Conservation (phyloP, 2,329 filamentous ascomycete species). For the Cladosporium cucumerinum region DNA sequence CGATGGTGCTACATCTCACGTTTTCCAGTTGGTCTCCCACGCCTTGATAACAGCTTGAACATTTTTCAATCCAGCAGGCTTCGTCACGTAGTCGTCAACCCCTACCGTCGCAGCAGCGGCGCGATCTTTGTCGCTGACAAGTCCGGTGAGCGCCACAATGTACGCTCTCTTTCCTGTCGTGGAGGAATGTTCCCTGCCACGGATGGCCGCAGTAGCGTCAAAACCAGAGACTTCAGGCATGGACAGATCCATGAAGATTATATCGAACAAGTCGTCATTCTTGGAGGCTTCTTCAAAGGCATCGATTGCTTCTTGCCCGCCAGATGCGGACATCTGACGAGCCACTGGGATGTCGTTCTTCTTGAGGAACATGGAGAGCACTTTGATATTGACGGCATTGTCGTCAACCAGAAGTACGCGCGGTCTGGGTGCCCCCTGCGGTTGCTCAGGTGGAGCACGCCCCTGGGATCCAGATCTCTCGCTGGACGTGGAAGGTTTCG, state of each 20-base stretch:
- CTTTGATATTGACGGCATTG: constrained; percentile 23
- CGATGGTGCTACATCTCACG: not conserved
- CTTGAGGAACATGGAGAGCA: constrained; percentile 4
- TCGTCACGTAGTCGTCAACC: constrained; percentile 30
- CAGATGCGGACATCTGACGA: not conserved
- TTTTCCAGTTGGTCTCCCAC: not conserved
- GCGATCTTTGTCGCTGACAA: constrained; percentile 20
- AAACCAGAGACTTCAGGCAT: constrained; percentile 29
- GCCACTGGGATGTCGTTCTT: not conserved
- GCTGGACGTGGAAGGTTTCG: not conserved
- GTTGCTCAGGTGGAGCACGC: not conserved
- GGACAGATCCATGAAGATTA: constrained; percentile 45
- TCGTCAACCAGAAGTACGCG: constrained; percentile 26
- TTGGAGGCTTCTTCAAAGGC: not conserved
- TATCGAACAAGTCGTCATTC: constrained; percentile 24
- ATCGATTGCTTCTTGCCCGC: not conserved
- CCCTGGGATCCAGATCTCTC: not conserved
- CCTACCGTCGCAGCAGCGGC: constrained; percentile 31
- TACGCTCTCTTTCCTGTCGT: not conserved
- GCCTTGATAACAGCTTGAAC: not conserved
- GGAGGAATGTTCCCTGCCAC: not conserved
- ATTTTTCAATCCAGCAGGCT: not conserved
- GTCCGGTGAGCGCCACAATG: constrained; percentile 26
- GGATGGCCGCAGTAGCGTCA: constrained; percentile 17
- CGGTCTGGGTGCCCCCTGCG: not conserved